Base-by-base conservation (phyloP, 1,284 basidiomycete species). In the Ceratorhiza oryzae-sativae region DNA sequence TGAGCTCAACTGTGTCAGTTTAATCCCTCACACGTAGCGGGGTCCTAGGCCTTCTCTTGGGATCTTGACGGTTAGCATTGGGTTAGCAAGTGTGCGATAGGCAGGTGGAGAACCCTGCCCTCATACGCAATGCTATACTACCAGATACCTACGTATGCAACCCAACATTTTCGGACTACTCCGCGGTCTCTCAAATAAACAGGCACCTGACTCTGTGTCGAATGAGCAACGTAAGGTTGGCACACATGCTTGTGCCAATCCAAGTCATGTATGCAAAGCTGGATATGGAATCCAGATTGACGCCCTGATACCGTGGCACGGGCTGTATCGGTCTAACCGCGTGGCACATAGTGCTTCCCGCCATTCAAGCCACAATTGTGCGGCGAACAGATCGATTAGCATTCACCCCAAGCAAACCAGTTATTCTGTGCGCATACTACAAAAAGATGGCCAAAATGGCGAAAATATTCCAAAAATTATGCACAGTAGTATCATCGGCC, bases 401-500 rank as follows among this genome's bases (percentile, higher is more conserved):
- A 9, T 18, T 34, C 8, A 13, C n/a, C 13, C 9, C 25, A 13
- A 25, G 12, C n/a, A n/a, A 1, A 23, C 36, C 20, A n/a, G 10
- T 18, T 20, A 56, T 39, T 39, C 36, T 39, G 36, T 39, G 36
- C 36, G 10, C 15, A 48, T 23, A 49, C 18, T 39, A 20, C 32
- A n/a, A 18, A 18, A 63, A 32, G 51, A 63, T 9, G 61, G 25
- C 10, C 27, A 63, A 32, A 62, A 62, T 6, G 60, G 20, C 9
- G 42, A 15, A 63, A 49, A 49, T 63, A 25, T 10, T 63, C 61
- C 61, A 49, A 49, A 49, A 63, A 49, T 34, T 56, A 56, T 55
- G 61, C 61, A 51, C n/a, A 32, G 46, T 2, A 49, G 18, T 10
- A 51, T 49, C 61, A 23, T 36, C 45, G n/a, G 34, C 61, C 13